Evolutionary conservation across 2,329 filamentous ascomycete genomes (phyloP).

Genomic region (Biscogniauxia sp.): DNA sequence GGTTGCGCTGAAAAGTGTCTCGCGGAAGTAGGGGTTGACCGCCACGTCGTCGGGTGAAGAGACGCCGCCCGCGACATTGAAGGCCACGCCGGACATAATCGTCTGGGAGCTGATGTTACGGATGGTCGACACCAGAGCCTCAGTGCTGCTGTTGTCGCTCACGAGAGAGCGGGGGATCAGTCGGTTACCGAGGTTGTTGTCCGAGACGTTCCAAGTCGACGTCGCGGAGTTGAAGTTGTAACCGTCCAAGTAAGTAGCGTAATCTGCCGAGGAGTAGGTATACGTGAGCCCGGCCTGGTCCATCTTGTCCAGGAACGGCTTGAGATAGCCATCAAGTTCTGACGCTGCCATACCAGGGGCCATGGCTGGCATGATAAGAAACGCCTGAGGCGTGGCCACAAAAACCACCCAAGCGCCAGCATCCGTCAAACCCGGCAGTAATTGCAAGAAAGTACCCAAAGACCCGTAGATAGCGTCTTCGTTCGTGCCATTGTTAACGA

Average conservation of each 20-base stretch:
- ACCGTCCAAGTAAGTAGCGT: conserved; percentile 6
- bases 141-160: neutral
- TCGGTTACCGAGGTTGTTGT: conserved; percentile 14
- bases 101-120: conserved; percentile 8
- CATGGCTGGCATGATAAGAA: conserved; percentile 13
- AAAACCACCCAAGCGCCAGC: conserved; percentile 10
- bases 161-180: conserved; percentile 14
- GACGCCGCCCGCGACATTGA: neutral
- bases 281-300: conserved; percentile 9
- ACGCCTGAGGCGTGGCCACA: conserved; percentile 10
- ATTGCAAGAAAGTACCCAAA: conserved; percentile 7
- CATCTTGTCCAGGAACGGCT: conserved; percentile 5
- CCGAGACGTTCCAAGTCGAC: conserved; percentile 15
- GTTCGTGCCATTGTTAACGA: conserved; percentile 6
- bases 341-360: conserved; percentile 1
- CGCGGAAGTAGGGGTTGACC: conserved; percentile 10
- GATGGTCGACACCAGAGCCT: conserved; percentile 10
- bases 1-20: conserved; percentile 8
- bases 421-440: conserved; percentile 11
- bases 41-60: conserved; percentile 1
- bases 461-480: conserved; percentile 7
- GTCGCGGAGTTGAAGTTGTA: conserved; percentile 6
- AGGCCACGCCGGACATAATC: neutral
- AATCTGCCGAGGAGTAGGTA: conserved; percentile 8
- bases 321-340: conserved; percentile 7